These are phyloP conservation scores for Westerdykella aurantiaca DNA, from an alignment of 2,329 filamentous ascomycete genomes.

Conservation along the genomic window DNA sequence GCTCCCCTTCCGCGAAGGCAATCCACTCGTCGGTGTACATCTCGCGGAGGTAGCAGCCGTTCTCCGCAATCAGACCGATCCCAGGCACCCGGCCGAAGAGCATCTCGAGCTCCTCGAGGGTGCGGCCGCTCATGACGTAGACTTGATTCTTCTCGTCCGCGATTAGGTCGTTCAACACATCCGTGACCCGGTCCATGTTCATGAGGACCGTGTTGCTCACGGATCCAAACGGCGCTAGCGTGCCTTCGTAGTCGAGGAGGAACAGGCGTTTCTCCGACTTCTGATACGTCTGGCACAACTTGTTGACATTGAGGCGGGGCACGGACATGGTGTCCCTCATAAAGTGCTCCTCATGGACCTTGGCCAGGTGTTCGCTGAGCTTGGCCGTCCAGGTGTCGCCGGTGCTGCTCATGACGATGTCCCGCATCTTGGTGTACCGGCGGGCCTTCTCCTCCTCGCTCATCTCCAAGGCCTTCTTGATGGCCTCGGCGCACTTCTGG, in stretches of 20 bases:
- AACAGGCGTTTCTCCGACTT: constrained; percentile 66
- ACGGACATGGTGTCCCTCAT: constrained; percentile 79
- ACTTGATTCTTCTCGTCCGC: constrained; percentile 76
- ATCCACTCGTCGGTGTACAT: constrained; percentile 64
- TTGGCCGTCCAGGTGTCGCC: constrained; percentile 81
- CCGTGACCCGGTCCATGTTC: constrained; percentile 78
- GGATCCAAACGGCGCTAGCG: constrained; percentile 79
- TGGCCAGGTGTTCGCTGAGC: constrained; percentile 64
- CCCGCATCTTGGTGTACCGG: constrained; percentile 69
- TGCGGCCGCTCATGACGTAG: constrained; percentile 88
- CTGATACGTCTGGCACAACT: constrained; percentile 61
- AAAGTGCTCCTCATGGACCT: constrained; percentile 77
- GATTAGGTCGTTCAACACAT: constrained; percentile 74
- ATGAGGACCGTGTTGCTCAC: constrained; percentile 79
- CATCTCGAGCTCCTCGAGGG: constrained; percentile 79
- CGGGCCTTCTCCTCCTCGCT: constrained; percentile 62
- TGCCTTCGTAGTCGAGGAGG: constrained; percentile 90
- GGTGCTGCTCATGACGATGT: constrained; percentile 72
- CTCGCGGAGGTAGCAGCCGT: constrained; percentile 82
- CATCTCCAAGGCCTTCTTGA: constrained; percentile 80
- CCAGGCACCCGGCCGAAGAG: constrained; percentile 79
- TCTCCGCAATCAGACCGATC: constrained; percentile 87
- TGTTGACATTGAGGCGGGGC: constrained; percentile 69
- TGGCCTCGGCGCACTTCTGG: constrained; percentile 76
- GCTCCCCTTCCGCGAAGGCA: constrained; percentile 65